Evolutionary conservation across 805 yeast genomes (phyloP).

Genomic region (Candida tibetensis): DNA sequence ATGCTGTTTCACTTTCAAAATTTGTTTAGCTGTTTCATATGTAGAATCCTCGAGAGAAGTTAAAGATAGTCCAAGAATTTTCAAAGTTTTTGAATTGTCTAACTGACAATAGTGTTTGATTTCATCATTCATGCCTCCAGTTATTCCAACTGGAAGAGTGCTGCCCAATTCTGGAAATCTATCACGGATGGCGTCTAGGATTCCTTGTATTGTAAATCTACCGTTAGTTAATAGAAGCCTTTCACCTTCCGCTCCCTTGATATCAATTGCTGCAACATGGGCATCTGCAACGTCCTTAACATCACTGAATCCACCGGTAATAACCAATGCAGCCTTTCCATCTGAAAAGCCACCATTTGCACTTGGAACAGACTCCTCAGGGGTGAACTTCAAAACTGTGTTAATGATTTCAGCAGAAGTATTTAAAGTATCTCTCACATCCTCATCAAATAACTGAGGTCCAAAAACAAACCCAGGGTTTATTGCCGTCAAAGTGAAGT

Average conservation of each 20-base stretch:
- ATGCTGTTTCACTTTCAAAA: slow-evolving; percentile 10
- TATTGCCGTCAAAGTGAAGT: slow-evolving; percentile 11
- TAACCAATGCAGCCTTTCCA: no score
- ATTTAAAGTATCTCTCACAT: slow-evolving; percentile 13
- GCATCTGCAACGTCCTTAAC: slow-evolving; percentile 22
- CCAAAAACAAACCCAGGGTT: slow-evolving; percentile 18
- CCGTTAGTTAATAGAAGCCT: slow-evolving; percentile 13
- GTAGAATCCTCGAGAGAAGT: slow-evolving; percentile 16
- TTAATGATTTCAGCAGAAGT: slow-evolving; percentile 12
- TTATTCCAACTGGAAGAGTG: slow-evolving; percentile 16
- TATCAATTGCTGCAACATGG: slow-evolving; percentile 15
- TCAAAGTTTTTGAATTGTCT: slow-evolving; percentile 15
- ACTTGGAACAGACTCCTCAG: slow-evolving; percentile 4
- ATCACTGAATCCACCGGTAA: slow-evolving; percentile 11
- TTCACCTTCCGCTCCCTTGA: slow-evolving; percentile 8
- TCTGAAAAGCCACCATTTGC: slow-evolving; percentile 9
- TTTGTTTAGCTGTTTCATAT: slow-evolving; percentile 21
- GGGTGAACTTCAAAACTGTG: slow-evolving; percentile 6
- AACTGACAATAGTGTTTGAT: slow-evolving; percentile 5
- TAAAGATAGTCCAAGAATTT: slow-evolving; percentile 17
- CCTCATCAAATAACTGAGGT: slow-evolving; percentile 16
- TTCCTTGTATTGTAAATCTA: slow-evolving; percentile 15
- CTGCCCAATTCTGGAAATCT: slow-evolving; percentile 20
- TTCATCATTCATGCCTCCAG: slow-evolving; percentile 10
- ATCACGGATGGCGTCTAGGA: slow-evolving; percentile 20